Conservation (phyloP, 78 protist species). For the Neovahlkampfia damariscottae region DNA sequence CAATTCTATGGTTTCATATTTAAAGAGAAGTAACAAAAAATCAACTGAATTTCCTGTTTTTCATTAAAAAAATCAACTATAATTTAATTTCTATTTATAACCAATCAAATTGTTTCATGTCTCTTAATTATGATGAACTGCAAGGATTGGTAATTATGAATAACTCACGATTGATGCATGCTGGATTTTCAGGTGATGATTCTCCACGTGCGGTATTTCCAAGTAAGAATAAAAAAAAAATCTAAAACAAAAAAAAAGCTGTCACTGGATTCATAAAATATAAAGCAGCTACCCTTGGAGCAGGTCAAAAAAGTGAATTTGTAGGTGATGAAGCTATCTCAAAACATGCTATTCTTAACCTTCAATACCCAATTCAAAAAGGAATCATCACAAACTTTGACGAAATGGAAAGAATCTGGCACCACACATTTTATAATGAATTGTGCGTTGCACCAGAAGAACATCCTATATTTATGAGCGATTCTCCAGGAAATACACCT, state of each 20-base stretch:
- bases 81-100: no score
- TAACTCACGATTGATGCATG: slow-evolving; percentile 30
- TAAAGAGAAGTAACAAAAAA: no score
- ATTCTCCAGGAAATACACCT: slow-evolving; percentile 53
- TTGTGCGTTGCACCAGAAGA: slow-evolving; percentile 1
- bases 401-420: slow-evolving; percentile 95
- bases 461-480: slow-evolving; percentile 18
- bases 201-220: slow-evolving; percentile 21
- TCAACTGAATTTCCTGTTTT: no score
- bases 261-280: no score
- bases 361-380: slow-evolving; percentile 70
- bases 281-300: no score
- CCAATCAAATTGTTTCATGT: no score
- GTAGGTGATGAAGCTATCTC: slow-evolving; percentile 11
- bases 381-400: slow-evolving; percentile 97
- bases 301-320: background rate
- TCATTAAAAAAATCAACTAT: no score
- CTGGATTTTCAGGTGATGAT: slow-evolving; percentile 41
- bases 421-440: slow-evolving; percentile 80
- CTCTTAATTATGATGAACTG: no score
- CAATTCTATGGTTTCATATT: no score
- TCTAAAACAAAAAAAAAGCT: background rate
- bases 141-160: no score
- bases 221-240: background rate
- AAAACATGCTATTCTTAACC: background rate